Evolutionary conservation across 805 yeast species (phyloP), one percentile per base, ranked within the genome.

Genomic region (Candida methanosorbosa): DNA sequence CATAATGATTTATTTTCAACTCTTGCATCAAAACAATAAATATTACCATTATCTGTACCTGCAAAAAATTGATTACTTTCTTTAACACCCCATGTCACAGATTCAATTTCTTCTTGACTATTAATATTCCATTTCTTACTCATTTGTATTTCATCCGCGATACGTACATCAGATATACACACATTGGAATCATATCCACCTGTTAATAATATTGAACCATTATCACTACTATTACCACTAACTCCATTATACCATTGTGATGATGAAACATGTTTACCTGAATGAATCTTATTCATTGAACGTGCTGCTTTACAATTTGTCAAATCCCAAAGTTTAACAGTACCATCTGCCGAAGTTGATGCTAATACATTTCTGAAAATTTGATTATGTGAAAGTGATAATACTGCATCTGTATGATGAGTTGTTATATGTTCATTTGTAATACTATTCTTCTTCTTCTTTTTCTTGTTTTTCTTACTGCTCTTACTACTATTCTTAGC

Each of bases 321-420:
- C 54, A 92, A 68, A 59, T 92, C 98, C 98, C 98, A 92, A 46
- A 92, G 68, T 61, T 92, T 92, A 31, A 92, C 84, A 1, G 98
- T 92, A 41, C 78, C 73, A 54, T 92, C 98, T 1, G 97, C 97
- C 8, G 97, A 87, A 2, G 96, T 84, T 9, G 97, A 86, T 13
- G 94, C 95, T 39, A 92, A 72, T 15, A 92, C 79, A 40, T 84
- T 78, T 58, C 94, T 74, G 61, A 84, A 94, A 29, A 65, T 68
- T 49, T 69, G 76, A 59, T 90, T 92, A 57, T 86, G 90, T 9
- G 94, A 63, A 39, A 92, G 66, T 2, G 96, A 82, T 40, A 92
- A 73, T 20, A 92, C 86, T 1, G 98, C 97, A 61, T 87, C 98
- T 1, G 87, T 83, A 58, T 92, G 98, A 56, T 83, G 92, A 15